Evolutionary conservation across 1,139 yeast genomes (phyloP).

Genomic region (Blastobotrys illinoisensis): DNA sequence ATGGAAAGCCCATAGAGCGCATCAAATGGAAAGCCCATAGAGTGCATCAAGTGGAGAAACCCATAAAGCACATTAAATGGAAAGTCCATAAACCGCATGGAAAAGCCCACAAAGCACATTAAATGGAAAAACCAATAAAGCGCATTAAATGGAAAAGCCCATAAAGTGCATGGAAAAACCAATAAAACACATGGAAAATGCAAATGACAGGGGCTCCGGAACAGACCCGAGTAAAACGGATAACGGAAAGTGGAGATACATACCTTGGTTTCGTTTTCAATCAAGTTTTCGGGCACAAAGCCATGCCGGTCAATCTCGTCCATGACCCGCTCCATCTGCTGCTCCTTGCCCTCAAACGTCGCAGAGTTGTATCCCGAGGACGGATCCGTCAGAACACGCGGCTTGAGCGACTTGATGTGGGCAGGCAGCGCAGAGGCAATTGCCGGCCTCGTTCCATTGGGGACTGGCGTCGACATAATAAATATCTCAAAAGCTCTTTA

Average conservation of each 20-base stretch:
- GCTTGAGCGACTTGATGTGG: conserved; percentile 12
- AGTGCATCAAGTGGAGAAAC: no score
- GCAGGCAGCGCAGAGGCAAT: conserved; percentile 10
- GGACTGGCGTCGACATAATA: conserved; percentile 9
- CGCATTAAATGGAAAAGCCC: no score
- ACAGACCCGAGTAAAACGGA: neutral
- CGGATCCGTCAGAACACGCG: conserved; percentile 21
- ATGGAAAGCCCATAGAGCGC: no score
- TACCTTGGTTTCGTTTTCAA: conserved; percentile 71
- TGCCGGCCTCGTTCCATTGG: conserved; percentile 5
- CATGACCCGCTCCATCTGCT: conserved; percentile 75
- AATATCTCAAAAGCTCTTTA: neutral
- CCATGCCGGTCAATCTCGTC: conserved; percentile 80
- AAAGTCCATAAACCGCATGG: no score
- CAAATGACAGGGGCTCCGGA: neutral
- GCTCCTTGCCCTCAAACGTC: conserved; percentile 75
- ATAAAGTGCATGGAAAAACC: no score
- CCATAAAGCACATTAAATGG: no score
- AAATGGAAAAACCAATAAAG: no score
- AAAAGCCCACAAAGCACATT: no score
- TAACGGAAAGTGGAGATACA: no score
- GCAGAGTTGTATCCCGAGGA: conserved; percentile 61
- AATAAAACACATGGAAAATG: no score
- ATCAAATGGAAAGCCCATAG: no score
- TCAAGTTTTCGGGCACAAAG: conserved; percentile 79